These are phyloP conservation scores for Boletellus ananas DNA, from an alignment of 768 basidiomycete genomes.

Conservation along the genomic window DNA sequence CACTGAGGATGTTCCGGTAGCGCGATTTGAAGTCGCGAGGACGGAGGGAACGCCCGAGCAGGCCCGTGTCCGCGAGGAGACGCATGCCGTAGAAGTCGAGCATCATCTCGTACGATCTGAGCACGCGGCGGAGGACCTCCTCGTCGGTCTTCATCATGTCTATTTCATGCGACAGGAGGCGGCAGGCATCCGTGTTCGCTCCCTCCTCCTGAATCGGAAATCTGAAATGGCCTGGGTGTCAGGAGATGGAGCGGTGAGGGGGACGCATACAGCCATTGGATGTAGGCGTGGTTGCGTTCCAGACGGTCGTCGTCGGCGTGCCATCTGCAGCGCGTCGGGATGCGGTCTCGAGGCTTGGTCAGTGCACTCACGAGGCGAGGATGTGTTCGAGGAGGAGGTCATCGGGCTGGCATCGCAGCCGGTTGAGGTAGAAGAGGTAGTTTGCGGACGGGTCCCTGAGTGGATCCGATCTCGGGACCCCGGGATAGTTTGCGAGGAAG, in stretches of 20 bases:
- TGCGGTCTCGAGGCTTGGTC: neutral
- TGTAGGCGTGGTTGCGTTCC: conserved; percentile 68
- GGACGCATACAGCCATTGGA: conserved; percentile 70
- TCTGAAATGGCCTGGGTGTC: conserved; percentile 30
- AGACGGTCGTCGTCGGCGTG: conserved; percentile 55
- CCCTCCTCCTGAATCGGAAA: conserved; percentile 75
- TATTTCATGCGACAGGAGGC: conserved; percentile 64
- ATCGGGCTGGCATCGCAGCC: conserved; percentile 56
- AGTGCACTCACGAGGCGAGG: conserved; percentile 46
- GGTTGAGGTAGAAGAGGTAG: conserved; percentile 59
- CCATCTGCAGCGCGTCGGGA: conserved; percentile 47
- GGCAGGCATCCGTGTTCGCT: conserved; percentile 65
- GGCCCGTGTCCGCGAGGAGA: conserved; percentile 55
- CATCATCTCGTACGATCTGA: conserved; percentile 67
- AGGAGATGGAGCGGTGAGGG: neutral
- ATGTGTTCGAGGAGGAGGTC: conserved; percentile 59
- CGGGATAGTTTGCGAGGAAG: conserved; percentile 27
- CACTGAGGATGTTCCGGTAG: conserved; percentile 64
- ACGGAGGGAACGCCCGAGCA: conserved; percentile 48
- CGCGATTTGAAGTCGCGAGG: conserved; percentile 49
- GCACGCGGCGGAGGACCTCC: conserved; percentile 45
- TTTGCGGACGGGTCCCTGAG: conserved; percentile 36
- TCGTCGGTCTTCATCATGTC: conserved; percentile 49
- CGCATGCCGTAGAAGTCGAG: conserved; percentile 80
- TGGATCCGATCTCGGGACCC: conserved; percentile 5